Conservation (phyloP, 768 basidiomycete genomes). For the Leccinum incarnatum region DNA sequence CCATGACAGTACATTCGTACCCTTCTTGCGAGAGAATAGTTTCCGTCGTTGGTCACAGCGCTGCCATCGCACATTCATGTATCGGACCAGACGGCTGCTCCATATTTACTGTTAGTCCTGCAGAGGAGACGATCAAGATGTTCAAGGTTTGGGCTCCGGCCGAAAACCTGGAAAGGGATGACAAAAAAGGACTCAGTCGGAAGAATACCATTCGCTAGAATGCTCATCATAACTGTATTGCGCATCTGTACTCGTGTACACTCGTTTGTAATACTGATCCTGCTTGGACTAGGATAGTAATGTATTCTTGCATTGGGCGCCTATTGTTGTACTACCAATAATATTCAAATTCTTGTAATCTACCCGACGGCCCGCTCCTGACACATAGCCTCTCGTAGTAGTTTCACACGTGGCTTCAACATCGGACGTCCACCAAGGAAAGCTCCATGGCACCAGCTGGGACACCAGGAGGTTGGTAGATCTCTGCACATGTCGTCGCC, state of each 20-base stretch:
- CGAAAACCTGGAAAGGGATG: slow-evolving; percentile 15
- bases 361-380: too few relatives aligned
- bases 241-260: slow-evolving; percentile 3
- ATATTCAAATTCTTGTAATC: too few relatives aligned
- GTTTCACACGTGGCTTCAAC: neutral
- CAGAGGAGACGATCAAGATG: slow-evolving; percentile 69
- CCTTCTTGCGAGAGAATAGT: slow-evolving; percentile 51
- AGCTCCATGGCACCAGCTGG: slow-evolving; percentile 21
- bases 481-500: neutral
- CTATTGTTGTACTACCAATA: neutral
- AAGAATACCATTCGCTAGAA: slow-evolving; percentile 28
- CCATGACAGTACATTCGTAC: slow-evolving; percentile 51
- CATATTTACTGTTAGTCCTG: slow-evolving; percentile 61
- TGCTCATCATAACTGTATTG: slow-evolving; percentile 3
- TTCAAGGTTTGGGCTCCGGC: slow-evolving; percentile 60
- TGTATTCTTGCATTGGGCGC: slow-evolving; percentile 10
- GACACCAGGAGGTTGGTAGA: slow-evolving; percentile 23
- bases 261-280: slow-evolving; percentile 6
- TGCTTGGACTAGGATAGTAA: slow-evolving; percentile 9
- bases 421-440: neutral
- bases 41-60: slow-evolving; percentile 54
- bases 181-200: slow-evolving; percentile 20
- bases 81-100: slow-evolving; percentile 60
- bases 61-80: slow-evolving; percentile 57
- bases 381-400: neutral